Evolutionary conservation across 2,329 filamentous ascomycete species (phyloP), one percentile per base, ranked within the genome.

Genomic region (Dactylella cylindrospora): DNA sequence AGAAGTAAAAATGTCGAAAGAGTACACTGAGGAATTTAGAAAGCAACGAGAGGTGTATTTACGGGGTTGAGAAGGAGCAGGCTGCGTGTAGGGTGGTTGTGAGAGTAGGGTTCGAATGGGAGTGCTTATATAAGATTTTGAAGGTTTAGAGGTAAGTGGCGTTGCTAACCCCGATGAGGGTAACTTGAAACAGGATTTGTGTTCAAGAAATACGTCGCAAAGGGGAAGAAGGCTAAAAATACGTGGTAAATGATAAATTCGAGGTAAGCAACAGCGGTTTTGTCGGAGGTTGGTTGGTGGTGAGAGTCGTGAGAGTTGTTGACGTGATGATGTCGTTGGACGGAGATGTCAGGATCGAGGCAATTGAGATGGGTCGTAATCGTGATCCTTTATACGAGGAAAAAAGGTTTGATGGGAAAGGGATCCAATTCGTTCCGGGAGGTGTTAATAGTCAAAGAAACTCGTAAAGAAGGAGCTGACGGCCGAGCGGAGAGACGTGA

Each of bases 21-120:
- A 13, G 19, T 32, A 23, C 7, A 22, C 28, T 41, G 41, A 26
- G 32, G 43, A 43, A n/a, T n/a, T n/a, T n/a, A n/a, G 28, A 36
- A 12, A 44, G 5, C 23, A 35, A 60, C 32, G 31, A 35, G 25
- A 12, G 26, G 31, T 9, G 41, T 20, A n/a, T 32, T 40, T 43
- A 17, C 7, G 15, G 22, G 33, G 17, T 9, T 15, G 13, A 9
- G 3, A 19, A 38, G 19, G 23, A 40, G 23, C 13, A 20, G 36
- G 26, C 9, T 22, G 19, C 36, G 35, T n/a, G n/a, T n/a, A n/a
- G n/a, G n/a, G 47, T 44, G 29, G 57, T 53, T 25, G 49, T 44
- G 36, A 43, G 8, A 39, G 31, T 31, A 62, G 43, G 50, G 29
- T 26, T 31, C 29, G 23, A 32, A 46, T 12, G 15, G 38, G 25